These are phyloP conservation scores for Meripilus lineatus DNA, from an alignment of 1,284 basidiomycete species.

Conservation along the genomic window DNA sequence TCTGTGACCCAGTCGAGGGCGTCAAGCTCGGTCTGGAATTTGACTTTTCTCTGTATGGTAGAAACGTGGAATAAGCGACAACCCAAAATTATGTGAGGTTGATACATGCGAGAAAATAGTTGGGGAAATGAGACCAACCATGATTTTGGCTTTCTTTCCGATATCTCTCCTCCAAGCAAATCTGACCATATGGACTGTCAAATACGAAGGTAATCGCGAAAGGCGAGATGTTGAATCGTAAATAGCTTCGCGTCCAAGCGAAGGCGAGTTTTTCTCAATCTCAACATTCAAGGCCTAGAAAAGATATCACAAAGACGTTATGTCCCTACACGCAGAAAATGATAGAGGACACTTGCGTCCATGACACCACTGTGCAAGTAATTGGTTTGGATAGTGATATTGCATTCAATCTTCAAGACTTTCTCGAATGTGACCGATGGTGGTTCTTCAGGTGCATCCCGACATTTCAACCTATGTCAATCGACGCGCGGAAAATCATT, in stretches of 20 bases:
- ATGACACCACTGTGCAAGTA: constrained; percentile 87
- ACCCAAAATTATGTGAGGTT: not conserved
- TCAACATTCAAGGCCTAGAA: constrained; percentile 76
- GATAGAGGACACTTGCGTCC: constrained; percentile 53
- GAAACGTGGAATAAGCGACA: not conserved
- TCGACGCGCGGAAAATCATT: not conserved
- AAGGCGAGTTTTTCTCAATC: constrained; percentile 82
- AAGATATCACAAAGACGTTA: constrained; percentile 1
- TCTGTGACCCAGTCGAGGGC: constrained; percentile 80
- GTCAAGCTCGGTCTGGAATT: constrained; percentile 88
- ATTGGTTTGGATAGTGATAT: constrained; percentile 84
- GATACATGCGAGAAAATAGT: constrained; percentile 1
- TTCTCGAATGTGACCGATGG: constrained; percentile 63
- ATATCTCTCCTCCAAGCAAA: constrained; percentile 96
- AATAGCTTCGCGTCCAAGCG: constrained; percentile 74
- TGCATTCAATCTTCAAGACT: constrained; percentile 90
- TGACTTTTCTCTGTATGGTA: constrained; percentile 75
- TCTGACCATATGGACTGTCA: constrained; percentile 90
- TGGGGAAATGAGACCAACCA: constrained; percentile 42
- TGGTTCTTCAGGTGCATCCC: constrained; percentile 70
- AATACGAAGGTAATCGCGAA: constrained; percentile 79
- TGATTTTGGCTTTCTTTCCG: constrained; percentile 87
- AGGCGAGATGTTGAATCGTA: constrained; percentile 86
- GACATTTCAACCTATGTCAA: constrained; percentile 56
- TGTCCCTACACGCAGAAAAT: not conserved